Evolutionary conservation across 139 green algal species (phyloP).

Genomic region (Chlorella vulgaris): DNA sequence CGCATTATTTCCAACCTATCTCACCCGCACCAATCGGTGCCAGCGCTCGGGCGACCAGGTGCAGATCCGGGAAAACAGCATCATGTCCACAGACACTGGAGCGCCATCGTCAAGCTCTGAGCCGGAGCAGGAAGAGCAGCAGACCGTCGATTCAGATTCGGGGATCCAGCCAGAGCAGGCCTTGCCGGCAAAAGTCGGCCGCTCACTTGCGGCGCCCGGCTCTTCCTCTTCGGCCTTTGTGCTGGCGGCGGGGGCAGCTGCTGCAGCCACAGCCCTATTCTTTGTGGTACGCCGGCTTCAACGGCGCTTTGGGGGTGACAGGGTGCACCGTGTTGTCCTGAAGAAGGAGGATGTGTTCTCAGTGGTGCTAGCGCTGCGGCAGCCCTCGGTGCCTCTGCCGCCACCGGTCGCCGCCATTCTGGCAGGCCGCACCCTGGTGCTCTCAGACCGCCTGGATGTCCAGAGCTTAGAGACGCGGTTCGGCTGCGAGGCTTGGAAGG

Average conservation of each 20-base stretch:
- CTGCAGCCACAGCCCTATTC: neutral
- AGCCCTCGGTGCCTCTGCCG: conserved; percentile 15
- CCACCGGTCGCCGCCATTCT: neutral
- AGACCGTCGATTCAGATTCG: no score
- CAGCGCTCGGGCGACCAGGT: no score
- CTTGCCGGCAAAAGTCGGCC: neutral
- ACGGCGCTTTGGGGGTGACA: no score
- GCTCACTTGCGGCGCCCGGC: neutral
- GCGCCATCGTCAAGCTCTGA: no score
- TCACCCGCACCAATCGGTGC: no score
- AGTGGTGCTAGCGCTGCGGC: neutral
- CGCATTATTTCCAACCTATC: no score
- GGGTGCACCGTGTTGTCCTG: conserved; percentile 10
- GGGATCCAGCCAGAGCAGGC: no score
- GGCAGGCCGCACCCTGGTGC: conserved; percentile 28
- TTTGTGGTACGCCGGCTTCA: neutral
- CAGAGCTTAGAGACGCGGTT: conserved; percentile 22
- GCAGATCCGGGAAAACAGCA: no score
- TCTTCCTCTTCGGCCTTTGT: neutral
- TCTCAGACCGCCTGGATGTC: conserved; percentile 32
- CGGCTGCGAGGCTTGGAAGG: conserved; percentile 24
- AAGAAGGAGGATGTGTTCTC: conserved; percentile 12
- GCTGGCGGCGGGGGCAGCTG: neutral
- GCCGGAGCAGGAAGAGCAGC: no score
- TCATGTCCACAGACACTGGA: no score